phyloP scores from a whole-genome alignment of 2,329 filamentous ascomycete genomes.

The Pseudopithomyces maydicus region DNA sequence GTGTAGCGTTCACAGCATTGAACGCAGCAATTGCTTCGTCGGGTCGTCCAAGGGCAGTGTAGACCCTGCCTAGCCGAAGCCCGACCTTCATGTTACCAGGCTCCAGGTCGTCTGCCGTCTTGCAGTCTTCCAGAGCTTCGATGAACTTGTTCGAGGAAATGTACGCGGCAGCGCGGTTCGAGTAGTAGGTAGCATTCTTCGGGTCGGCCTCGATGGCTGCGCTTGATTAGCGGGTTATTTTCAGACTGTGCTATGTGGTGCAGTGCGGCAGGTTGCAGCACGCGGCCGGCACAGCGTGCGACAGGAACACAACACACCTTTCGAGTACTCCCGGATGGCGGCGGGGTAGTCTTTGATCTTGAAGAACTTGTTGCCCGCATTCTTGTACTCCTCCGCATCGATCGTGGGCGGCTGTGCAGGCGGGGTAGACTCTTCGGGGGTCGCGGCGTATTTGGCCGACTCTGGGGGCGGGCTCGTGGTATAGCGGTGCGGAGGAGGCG shows the following conservation, averaged over 20 bases:
- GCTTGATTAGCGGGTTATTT: slow-evolving; percentile 26
- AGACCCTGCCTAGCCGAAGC: slow-evolving; percentile 84
- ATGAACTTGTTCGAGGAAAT: slow-evolving; percentile 84
- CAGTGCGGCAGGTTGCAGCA: slow-evolving; percentile 18
- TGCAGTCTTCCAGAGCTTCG: slow-evolving; percentile 85
- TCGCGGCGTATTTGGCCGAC: slow-evolving; percentile 44
- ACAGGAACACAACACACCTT: slow-evolving; percentile 66
- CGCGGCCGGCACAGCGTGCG: slow-evolving; percentile 12
- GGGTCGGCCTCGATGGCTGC: slow-evolving; percentile 87
- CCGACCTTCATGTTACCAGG: slow-evolving; percentile 86
- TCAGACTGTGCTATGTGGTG: slow-evolving; percentile 20
- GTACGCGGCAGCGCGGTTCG: slow-evolving; percentile 92
- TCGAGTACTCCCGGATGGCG: slow-evolving; percentile 91
- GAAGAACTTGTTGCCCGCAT: slow-evolving; percentile 93
- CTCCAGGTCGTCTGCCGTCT: slow-evolving; percentile 79
- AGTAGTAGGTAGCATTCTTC: slow-evolving; percentile 84
- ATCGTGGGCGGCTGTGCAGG: slow-evolving; percentile 58
- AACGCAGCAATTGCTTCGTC: slow-evolving; percentile 86
- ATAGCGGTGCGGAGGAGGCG: slow-evolving; percentile 72
- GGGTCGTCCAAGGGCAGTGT: slow-evolving; percentile 84
- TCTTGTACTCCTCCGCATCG: slow-evolving; percentile 90
- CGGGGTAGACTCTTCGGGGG: slow-evolving; percentile 45
- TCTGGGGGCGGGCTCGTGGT: slow-evolving; percentile 55
- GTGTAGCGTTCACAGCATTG: slow-evolving; percentile 77
- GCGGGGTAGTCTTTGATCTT: slow-evolving; percentile 89